phyloP scores from a whole-genome alignment of 2,329 filamentous ascomycete species.

The Calonectria fujianensis region DNA sequence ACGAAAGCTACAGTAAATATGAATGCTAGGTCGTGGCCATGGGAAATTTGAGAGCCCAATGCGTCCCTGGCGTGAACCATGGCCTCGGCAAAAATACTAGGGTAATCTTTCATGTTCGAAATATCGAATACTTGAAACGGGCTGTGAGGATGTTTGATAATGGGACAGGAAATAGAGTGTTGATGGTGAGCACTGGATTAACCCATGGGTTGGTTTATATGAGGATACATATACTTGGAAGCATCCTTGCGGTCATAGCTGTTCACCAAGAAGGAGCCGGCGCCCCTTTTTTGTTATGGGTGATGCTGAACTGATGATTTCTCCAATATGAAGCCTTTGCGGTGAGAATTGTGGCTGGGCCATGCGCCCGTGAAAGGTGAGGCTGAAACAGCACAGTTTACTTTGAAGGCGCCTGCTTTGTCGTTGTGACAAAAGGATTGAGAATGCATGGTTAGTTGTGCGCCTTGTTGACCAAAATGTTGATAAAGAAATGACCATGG shows the following conservation, averaged over 20 bases:
- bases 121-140: not conserved
- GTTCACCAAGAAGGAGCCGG: not conserved
- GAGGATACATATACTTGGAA: not conserved
- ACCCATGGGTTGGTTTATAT: not conserved
- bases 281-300: not conserved
- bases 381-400: not conserved
- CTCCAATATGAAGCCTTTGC: not conserved
- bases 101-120: not conserved
- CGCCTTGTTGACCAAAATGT: not conserved
- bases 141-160: not conserved
- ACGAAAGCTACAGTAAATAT: not conserved
- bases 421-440: not conserved
- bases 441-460: not conserved
- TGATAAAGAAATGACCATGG: not conserved
- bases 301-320: not conserved
- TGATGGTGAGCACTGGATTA: not conserved
- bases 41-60: not conserved
- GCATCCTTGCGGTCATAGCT: not conserved
- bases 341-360: not conserved
- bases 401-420: not conserved
- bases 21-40: not conserved
- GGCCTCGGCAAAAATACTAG: not conserved
- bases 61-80: constrained; percentile 1
- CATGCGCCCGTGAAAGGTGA: not conserved
- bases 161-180: too few species aligned